Base-by-base conservation (phyloP, 2,329 filamentous ascomycete genomes). In the Phialophora expanda region DNA sequence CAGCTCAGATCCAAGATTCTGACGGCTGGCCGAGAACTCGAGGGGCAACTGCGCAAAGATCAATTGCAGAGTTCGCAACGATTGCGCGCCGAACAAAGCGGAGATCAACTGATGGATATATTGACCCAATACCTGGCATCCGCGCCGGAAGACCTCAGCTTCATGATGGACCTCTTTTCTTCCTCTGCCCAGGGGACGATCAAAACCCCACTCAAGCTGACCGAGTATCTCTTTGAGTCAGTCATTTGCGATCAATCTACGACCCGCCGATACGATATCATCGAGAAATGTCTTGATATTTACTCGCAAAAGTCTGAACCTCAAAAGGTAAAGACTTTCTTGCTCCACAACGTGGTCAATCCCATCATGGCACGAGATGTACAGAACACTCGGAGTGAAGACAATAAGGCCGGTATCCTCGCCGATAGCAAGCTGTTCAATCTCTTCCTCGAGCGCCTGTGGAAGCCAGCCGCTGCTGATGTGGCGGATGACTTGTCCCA, bases 321-420 rank as follows among this genome's bases (percentile, higher is more conserved):
- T 0, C 95, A 97, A 78, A 93, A 90, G 80, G 91, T 92, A 53
- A 99, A 99, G 78, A 90, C 93, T 60, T 99, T 97, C 76, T 83
- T 96, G 41, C 88, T 99, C 75, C 92, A 92, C 75, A 89, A 97
- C 76, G 85, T 99, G 34, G 91, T 97, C 70, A 99, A 98, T 74
- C 96, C 95, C 0, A 96, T 98, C 46, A 87, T 99, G 62, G 93
- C 94, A 2, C 97, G 94, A 90, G 95, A 99, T 78, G 89, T 97
- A 46, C 94, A 95, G 86, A 88, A 90, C 26, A 89, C 90, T 65
- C 95, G 92, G 77, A 84, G 86, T 32, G 83, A 82, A 62, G 78
- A 81, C 48, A 82, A 84, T 46, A 84, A 84, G 70, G 85, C 84
- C 2, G 90, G 88, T 14, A 89, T 88, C 64, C 82, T 99, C 22